A percentile compares a stretch with the other conserved stretches of the same genome.
These are phyloP conservation scores for Tolypocladium nubicola DNA, from an alignment of 2,329 filamentous ascomycete species.

Conservation along the genomic window DNA sequence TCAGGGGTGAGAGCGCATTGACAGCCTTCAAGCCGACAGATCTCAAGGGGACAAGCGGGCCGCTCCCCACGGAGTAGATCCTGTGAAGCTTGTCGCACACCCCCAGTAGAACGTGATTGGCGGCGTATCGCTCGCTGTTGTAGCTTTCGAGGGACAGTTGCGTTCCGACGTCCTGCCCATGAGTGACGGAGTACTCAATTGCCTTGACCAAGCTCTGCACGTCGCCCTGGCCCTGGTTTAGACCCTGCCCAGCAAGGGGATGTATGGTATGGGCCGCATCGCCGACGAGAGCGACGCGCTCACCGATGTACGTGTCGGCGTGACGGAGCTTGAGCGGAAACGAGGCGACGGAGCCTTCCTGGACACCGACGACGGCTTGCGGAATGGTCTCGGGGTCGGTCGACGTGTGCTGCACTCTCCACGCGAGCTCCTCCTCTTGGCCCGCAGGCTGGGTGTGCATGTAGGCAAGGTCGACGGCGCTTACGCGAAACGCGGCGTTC, in stretches of 20 bases:
- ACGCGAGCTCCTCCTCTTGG: conserved; percentile 68
- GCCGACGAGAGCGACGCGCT: conserved; percentile 84
- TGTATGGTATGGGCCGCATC: conserved; percentile 95
- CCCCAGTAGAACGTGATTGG: conserved; percentile 70
- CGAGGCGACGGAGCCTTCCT: conserved; percentile 70
- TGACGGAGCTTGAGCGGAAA: conserved; percentile 90
- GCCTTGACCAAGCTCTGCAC: conserved; percentile 66
- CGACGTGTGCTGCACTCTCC: conserved; percentile 66
- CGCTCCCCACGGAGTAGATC: conserved; percentile 71
- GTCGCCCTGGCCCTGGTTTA: conserved; percentile 89
- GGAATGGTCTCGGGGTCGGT: conserved; percentile 47
- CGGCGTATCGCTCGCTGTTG: conserved; percentile 66
- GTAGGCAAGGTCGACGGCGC: conserved; percentile 68
- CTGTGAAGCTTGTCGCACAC: conserved; percentile 88
- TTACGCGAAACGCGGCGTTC: conserved; percentile 84
- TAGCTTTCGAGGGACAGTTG: conserved; percentile 73
- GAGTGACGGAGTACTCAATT: conserved; percentile 65
- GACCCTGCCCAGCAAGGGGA: conserved; percentile 84
- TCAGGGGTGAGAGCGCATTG: conserved; percentile 63
- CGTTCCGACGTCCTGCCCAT: conserved; percentile 81
- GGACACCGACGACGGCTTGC: conserved; percentile 56
- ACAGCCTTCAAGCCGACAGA: conserved; percentile 69
- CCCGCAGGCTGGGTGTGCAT: conserved; percentile 55
- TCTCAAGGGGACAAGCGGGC: conserved; percentile 69
- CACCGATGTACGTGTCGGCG: conserved; percentile 84